Percentiles rank a stretch among this genome's conserved stretches.
Conservation (phyloP, 2,329 filamentous ascomycete species). For the Thelonectria discophora region DNA sequence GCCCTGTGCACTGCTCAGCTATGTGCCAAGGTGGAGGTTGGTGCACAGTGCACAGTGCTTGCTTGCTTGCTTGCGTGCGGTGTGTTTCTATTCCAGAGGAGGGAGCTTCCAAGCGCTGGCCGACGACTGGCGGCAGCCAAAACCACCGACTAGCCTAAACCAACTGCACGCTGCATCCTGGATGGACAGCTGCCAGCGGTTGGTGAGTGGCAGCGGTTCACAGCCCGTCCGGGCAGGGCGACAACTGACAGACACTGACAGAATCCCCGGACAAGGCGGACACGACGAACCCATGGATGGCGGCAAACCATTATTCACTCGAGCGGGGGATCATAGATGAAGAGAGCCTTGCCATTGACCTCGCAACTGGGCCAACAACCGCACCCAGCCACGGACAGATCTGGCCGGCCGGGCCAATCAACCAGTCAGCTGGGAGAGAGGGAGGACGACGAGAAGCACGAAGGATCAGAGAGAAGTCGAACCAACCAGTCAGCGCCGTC, state of each 20-base stretch:
- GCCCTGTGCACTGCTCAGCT: slow-evolving; percentile 11
- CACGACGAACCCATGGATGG: slow-evolving; percentile 9
- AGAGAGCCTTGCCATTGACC: slow-evolving; percentile 9
- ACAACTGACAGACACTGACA: slow-evolving; percentile 20
- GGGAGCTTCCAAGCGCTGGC: slow-evolving; percentile 18
- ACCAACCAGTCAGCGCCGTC: slow-evolving; percentile 6
- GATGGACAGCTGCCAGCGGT: not conserved
- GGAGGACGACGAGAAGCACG: not conserved
- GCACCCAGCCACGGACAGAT: not conserved
- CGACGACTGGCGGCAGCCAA: slow-evolving; percentile 36
- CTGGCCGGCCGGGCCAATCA: not conserved
- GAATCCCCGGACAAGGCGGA: slow-evolving; percentile 19
- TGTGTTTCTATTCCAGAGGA: not conserved
- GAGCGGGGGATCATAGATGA: slow-evolving; percentile 23
- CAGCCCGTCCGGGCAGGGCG: slow-evolving; percentile 8
- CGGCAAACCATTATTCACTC: slow-evolving; percentile 22
- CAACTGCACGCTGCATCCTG: slow-evolving; percentile 18
- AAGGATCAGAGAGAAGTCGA: slow-evolving; percentile 13
- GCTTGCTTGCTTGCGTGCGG: too few relatives aligned
- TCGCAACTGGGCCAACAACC: slow-evolving; percentile 22
- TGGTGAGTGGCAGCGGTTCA: not conserved
- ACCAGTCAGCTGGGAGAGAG: not conserved
- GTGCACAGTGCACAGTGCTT: not conserved
- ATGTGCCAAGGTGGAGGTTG: slow-evolving; percentile 6
- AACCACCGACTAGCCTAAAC: slow-evolving; percentile 18